phyloP scores from a whole-genome alignment of 345 rosid genomes.

The Balakata baccata region DNA sequence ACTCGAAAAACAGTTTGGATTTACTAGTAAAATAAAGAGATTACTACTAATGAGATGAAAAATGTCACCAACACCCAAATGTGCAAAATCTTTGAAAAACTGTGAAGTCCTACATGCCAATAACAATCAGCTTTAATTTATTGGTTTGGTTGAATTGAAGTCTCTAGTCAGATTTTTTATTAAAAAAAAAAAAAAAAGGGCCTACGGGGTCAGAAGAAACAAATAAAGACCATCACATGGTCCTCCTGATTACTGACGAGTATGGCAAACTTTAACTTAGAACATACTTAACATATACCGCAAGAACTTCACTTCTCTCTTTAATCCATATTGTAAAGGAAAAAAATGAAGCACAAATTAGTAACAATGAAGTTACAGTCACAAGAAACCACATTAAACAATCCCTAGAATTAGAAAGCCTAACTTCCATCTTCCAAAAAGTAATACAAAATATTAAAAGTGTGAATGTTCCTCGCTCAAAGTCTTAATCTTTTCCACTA shows the following conservation, averaged over 20 bases:
- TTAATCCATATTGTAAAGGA: background rate
- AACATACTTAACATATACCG: conserved; percentile 3
- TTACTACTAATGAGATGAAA: background rate
- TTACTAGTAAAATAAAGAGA: background rate
- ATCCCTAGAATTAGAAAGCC: background rate
- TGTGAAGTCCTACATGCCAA: too few species aligned
- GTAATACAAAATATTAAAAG: too few species aligned
- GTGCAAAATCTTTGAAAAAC: background rate
- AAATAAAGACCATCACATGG: background rate
- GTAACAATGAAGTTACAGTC: background rate
- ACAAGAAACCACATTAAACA: conserved; percentile 11
- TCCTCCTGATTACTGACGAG: background rate
- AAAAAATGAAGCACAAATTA: background rate
- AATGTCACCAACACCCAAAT: background rate
- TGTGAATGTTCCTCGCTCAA: background rate
- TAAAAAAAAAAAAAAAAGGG: too few species aligned
- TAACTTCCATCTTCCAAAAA: background rate
- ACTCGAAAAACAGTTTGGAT: too few species aligned
- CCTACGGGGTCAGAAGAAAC: too few species aligned
- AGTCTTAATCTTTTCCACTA: background rate
- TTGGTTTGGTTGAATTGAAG: too few species aligned
- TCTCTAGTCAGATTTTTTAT: too few species aligned
- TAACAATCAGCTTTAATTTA: too few species aligned
- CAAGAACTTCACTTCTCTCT: background rate
- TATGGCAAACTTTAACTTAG: background rate